Conservation (phyloP, 2,329 filamentous ascomycete species). For the Paramyrothecium roridum region DNA sequence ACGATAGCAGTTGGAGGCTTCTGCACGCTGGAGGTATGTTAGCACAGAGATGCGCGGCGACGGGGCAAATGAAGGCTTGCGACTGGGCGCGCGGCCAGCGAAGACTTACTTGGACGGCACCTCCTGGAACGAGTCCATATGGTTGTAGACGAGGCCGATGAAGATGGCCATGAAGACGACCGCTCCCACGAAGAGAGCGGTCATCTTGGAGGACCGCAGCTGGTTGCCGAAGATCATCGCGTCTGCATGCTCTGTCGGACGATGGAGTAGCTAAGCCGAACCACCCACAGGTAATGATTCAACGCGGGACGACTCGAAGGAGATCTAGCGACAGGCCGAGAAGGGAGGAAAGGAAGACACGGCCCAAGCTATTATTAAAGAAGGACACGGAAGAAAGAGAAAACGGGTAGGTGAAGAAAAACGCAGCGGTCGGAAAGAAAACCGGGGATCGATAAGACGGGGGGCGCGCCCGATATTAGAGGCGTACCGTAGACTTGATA, state of each 20-base stretch:
- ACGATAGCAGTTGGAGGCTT: conserved; percentile 2
- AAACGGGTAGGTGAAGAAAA: background rate
- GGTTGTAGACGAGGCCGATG: conserved; percentile 27
- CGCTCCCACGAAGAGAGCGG: conserved; percentile 22
- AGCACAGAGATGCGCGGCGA: too few relatives aligned
- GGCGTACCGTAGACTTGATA: conserved; percentile 5
- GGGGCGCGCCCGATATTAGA: background rate
- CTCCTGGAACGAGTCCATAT: conserved; percentile 20
- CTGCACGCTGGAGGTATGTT: background rate
- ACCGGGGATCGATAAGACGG: conserved; percentile 3
- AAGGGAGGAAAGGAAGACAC: conserved; percentile 2
- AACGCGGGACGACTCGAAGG: background rate
- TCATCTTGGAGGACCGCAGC: conserved; percentile 25
- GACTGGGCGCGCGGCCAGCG: background rate
- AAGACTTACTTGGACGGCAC: background rate
- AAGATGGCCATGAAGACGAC: conserved; percentile 28
- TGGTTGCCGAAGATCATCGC: conserved; percentile 24
- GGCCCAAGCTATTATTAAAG: background rate
- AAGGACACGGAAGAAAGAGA: conserved; percentile 7
- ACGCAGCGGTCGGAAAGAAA: conserved; percentile 6
- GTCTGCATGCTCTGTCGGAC: conserved; percentile 15
- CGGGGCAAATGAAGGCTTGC: background rate
- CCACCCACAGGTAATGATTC: too few relatives aligned
- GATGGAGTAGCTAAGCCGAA: background rate
- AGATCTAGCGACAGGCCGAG: conserved; percentile 1